These are phyloP conservation scores for Ogataea trehalophila DNA, from an alignment of 805 yeast species.

Conservation along the genomic window DNA sequence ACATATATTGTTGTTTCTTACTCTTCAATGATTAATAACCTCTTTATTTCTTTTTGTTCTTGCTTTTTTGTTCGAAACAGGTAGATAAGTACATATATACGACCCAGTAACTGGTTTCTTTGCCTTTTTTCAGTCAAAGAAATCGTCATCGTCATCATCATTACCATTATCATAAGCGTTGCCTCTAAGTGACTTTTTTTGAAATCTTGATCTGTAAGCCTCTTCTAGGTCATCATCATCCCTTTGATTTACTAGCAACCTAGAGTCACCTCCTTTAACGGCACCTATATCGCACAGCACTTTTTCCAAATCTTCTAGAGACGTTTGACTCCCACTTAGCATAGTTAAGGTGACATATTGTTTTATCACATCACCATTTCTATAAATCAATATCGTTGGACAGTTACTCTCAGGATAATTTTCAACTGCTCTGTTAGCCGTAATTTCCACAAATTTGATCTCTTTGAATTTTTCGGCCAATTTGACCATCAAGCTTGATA, in stretches of 20 bases:
- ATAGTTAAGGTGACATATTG: slow-evolving; percentile 78
- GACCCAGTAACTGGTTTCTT: not conserved
- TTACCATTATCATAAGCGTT: slow-evolving; percentile 29
- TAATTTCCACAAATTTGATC: slow-evolving; percentile 86
- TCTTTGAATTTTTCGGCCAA: slow-evolving; percentile 71
- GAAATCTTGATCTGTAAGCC: slow-evolving; percentile 47
- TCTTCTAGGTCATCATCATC: slow-evolving; percentile 52
- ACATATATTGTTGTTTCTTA: not conserved
- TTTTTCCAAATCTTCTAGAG: slow-evolving; percentile 62
- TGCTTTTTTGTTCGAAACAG: not conserved
- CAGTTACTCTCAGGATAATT: slow-evolving; percentile 86
- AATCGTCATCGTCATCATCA: slow-evolving; percentile 43
- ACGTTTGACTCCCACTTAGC: slow-evolving; percentile 80
- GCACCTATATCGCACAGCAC: slow-evolving; percentile 65
- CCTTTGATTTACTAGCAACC: slow-evolving; percentile 54
- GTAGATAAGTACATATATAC: not conserved
- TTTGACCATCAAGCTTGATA: slow-evolving; percentile 51
- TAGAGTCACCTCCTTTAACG: slow-evolving; percentile 58
- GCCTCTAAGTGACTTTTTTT: slow-evolving; percentile 51
- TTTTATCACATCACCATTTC: slow-evolving; percentile 69
- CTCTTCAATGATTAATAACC: not conserved
- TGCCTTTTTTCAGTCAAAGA: slow-evolving; percentile 36
- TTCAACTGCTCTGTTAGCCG: slow-evolving; percentile 88
- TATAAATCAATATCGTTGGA: slow-evolving; percentile 85
- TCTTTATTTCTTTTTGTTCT: not conserved